Conservation (phyloP, 805 yeast genomes). For the Sugiyamaella qingdaonensis region DNA sequence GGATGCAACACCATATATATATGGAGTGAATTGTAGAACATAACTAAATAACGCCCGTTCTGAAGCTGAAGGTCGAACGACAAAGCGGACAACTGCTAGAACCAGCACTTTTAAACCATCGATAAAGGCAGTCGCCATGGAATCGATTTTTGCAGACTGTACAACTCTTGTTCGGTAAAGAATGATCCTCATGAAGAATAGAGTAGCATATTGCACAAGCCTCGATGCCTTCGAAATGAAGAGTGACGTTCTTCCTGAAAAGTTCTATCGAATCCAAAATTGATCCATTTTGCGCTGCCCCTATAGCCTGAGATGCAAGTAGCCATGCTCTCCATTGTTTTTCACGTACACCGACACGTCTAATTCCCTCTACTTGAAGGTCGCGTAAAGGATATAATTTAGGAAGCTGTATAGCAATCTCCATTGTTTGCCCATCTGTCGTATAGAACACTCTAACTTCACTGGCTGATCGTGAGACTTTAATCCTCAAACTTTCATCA, state of each 20-base stretch:
- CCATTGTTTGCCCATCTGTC: slow-evolving; percentile 85
- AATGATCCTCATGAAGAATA: slow-evolving; percentile 81
- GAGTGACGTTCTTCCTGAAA: slow-evolving; percentile 67
- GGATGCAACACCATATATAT: too few species aligned
- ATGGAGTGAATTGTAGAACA: too few species aligned
- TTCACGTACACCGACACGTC: slow-evolving; percentile 83
- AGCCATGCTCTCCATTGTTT: slow-evolving; percentile 94
- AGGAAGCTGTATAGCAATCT: slow-evolving; percentile 72
- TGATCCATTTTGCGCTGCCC: slow-evolving; percentile 50
- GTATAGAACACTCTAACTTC: slow-evolving; percentile 70
- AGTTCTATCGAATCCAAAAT: slow-evolving; percentile 63
- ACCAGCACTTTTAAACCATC: slow-evolving; percentile 96
- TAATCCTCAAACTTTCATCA: slow-evolving; percentile 47
- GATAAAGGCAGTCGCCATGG: slow-evolving; percentile 92
- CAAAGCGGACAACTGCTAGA: slow-evolving; percentile 93
- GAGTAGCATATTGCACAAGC: slow-evolving; percentile 98
- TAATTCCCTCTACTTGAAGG: slow-evolving; percentile 70
- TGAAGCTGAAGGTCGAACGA: slow-evolving; percentile 51
- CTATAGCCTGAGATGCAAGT: slow-evolving; percentile 79
- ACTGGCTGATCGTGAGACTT: slow-evolving; percentile 53
- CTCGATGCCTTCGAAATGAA: slow-evolving; percentile 89
- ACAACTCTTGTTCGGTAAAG: slow-evolving; percentile 85
- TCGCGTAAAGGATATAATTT: slow-evolving; percentile 70
- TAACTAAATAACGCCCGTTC: slow-evolving; percentile 15
- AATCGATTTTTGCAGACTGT: slow-evolving; percentile 88